Evolutionary conservation across 1,284 basidiomycete species (phyloP).

Genomic region (Puccinia sorghi): DNA sequence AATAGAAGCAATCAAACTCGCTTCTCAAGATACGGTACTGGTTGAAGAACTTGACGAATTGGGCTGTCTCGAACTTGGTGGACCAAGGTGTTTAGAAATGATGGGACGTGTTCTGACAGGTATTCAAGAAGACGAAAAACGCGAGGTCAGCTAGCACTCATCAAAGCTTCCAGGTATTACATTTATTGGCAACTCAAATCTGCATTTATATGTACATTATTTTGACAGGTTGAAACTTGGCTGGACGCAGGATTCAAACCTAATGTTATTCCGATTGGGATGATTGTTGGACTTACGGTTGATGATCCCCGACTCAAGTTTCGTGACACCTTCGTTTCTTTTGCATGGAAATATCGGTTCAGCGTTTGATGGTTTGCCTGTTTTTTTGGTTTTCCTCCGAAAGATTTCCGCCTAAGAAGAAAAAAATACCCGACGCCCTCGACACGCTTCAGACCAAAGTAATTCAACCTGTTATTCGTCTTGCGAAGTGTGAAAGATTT

Average conservation of each 20-base stretch:
- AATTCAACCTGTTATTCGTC: constrained; percentile 12
- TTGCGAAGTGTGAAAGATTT: constrained; percentile 35
- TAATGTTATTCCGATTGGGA: constrained; percentile 25
- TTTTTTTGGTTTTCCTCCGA: background rate
- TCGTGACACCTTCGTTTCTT: background rate
- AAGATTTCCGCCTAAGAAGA: constrained; percentile 46
- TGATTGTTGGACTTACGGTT: constrained; percentile 41
- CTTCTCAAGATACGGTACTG: background rate
- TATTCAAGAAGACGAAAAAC: constrained; percentile 24
- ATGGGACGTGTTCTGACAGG: constrained; percentile 34
- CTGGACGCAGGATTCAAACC: constrained; percentile 28
- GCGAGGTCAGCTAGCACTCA: constrained; percentile 12
- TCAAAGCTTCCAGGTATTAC: background rate
- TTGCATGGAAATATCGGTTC: background rate
- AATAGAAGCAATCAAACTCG: constrained; percentile 29
- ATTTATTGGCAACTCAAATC: background rate
- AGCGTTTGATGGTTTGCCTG: background rate
- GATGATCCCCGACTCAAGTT: constrained; percentile 48
- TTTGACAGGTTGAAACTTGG: constrained; percentile 27
- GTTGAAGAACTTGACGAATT: constrained; percentile 8
- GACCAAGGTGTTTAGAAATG: constrained; percentile 37
- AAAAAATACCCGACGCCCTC: background rate
- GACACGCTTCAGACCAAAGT: constrained; percentile 4
- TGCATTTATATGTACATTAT: background rate
- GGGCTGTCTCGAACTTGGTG: constrained; percentile 31